Base-by-base conservation (phyloP, 202 grass and related monocot species). In the Zoysia matrella region DNA sequence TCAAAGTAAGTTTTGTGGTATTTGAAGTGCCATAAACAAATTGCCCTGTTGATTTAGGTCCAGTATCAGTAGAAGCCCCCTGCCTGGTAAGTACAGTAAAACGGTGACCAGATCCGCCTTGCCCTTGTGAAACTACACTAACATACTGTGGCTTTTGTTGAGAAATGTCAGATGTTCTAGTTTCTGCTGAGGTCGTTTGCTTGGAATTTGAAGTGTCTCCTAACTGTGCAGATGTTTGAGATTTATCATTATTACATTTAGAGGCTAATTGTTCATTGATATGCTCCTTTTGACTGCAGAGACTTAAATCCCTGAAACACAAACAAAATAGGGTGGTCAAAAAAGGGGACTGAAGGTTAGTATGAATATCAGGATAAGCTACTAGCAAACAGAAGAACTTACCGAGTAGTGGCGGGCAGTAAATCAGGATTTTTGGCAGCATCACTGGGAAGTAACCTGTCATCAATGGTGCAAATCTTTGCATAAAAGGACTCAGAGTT, bases 21-120 rank as follows among this genome's bases (percentile, higher is more conserved):
- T 30, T 52, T 47, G 64, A 70, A 64, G 60, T 64, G 54, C 43
- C 64, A 48, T n/a, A 49, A 62, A 41, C 41, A 8, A 70, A 48
- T 75, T 84, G 81, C 75, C 43, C 41, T 36, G 65, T 71, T 75
- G 71, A 64, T 84, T 80, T 88, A 81, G 76, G 49, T 14, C 57
- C 64, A 50, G 65, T 50, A 72, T 77, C 85, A 77, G 49, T 77
- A 77, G 85, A 72, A 72, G 66, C n/a, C 11, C 16, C 54, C 30
- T 43, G 73, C 57, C 87, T 84, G 51, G 76, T 75, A 60, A 89
- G 87, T 65, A 89, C 71, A 85, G 87, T 89, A 76, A 89, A 84
- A 54, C 82, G 82, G 11, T 65, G 82, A 76, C 5, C 51, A 65
- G 82, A 45, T 50, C 11, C 82, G 36, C 39, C 83, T 65, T 79